phyloP scores from a whole-genome alignment of 2,329 filamentous ascomycete species.

The Neophaeococcomyces aloes region DNA sequence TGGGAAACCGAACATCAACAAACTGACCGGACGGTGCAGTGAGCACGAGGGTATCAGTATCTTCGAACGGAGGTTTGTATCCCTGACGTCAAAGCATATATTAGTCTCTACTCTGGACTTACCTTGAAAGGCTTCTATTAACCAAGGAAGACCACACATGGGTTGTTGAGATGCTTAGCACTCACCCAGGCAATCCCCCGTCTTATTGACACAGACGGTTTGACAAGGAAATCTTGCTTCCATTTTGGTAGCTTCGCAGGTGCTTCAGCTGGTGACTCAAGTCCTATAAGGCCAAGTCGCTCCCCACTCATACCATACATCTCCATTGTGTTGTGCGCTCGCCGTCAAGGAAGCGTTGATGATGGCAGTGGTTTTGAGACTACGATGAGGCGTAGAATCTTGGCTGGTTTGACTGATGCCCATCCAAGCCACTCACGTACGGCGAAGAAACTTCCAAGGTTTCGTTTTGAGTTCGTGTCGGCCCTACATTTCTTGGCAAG shows the following conservation, averaged over 20 bases:
- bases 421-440: no score
- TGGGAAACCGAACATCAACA: conserved; percentile 20
- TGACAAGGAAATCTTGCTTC: conserved; percentile 18
- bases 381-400: not conserved
- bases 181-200: conserved; percentile 20
- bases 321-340: conserved; percentile 11
- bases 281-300: conserved; percentile 16
- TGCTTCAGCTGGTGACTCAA: not conserved
- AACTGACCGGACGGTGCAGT: conserved; percentile 15
- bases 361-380: not conserved
- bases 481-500: not conserved
- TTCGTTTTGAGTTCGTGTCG: no score
- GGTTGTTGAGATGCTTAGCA: not conserved
- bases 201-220: conserved; percentile 18
- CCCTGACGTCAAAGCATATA: conserved; percentile 8
- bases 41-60: conserved; percentile 19
- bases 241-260: conserved; percentile 12
- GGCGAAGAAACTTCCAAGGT: no score
- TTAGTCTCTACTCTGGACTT: not conserved
- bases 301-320: conserved; percentile 20
- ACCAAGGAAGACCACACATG: not conserved
- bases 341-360: not conserved
- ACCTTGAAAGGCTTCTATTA: not conserved
- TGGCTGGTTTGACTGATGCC: no score
- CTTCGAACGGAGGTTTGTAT: conserved; percentile 18